Evolutionary conservation across 176 grass and related monocot species (phyloP).

Genomic region (Bothriochloa decipiens): DNA sequence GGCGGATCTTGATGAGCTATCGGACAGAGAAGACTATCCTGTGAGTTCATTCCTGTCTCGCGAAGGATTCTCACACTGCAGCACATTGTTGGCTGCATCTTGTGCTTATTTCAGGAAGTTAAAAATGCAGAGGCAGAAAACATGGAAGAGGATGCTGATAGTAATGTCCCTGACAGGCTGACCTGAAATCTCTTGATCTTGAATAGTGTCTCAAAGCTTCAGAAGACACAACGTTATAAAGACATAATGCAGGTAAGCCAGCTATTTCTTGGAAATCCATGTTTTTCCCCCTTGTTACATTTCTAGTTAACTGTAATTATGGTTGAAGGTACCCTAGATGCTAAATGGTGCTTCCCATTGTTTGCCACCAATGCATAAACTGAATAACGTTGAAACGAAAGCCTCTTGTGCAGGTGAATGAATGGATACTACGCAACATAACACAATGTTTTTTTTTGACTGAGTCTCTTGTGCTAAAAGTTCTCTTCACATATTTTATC

Average conservation of each 20-base stretch:
- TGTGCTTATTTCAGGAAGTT: constrained; percentile 51
- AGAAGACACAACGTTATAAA: constrained; percentile 67
- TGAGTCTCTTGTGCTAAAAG: background rate
- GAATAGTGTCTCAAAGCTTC: constrained; percentile 76
- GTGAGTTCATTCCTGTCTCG: constrained; percentile 48
- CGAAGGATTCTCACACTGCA: background rate
- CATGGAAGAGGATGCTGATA: constrained; percentile 61
- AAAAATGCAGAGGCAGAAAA: constrained; percentile 48
- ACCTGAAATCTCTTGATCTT: constrained; percentile 66
- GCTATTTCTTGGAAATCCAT: constrained; percentile 3
- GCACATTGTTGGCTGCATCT: background rate
- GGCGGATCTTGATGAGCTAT: constrained; percentile 70
- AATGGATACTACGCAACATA: background rate
- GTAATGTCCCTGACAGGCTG: constrained; percentile 54
- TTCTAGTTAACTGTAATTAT: background rate
- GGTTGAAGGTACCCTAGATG: background rate
- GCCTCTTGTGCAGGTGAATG: constrained; percentile 1
- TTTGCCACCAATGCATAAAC: background rate
- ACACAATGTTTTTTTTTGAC: background rate
- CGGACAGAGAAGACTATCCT: constrained; percentile 54
- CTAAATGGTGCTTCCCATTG: background rate
- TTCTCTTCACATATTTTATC: background rate
- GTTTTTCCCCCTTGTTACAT: background rate
- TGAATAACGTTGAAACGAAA: background rate
- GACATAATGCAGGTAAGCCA: constrained; percentile 71